These are phyloP conservation scores for Tulasnella sp. DNA, from an alignment of 768 basidiomycete species.

Conservation along the genomic window DNA sequence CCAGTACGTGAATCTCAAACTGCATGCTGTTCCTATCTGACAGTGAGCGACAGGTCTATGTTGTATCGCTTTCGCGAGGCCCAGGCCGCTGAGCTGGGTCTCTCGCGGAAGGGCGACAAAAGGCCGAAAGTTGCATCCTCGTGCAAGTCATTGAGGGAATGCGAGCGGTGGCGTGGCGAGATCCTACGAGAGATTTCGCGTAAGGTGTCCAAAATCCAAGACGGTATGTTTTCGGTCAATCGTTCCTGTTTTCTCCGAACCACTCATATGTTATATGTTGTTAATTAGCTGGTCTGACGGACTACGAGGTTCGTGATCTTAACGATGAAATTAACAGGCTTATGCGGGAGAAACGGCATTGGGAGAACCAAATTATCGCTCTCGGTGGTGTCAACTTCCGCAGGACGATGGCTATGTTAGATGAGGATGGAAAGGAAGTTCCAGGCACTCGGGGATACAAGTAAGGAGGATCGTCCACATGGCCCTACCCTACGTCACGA, in stretches of 20 bases:
- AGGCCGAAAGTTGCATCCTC: slow-evolving; percentile 84
- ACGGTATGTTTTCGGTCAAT: slow-evolving; percentile 41
- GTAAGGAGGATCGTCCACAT: slow-evolving; percentile 33
- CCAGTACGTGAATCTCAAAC: slow-evolving; percentile 34
- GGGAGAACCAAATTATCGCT: slow-evolving; percentile 97
- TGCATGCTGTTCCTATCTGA: slow-evolving; percentile 16
- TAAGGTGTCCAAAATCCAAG: slow-evolving; percentile 97
- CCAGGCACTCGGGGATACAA: slow-evolving; percentile 97
- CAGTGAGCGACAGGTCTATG: slow-evolving; percentile 40
- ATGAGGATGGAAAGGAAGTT: slow-evolving; percentile 91
- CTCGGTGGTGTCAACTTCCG: slow-evolving; percentile 94
- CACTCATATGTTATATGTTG: not conserved
- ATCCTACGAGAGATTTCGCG: slow-evolving; percentile 86
- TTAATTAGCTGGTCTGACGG: slow-evolving; percentile 67
- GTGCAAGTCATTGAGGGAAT: slow-evolving; percentile 84
- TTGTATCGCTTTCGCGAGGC: slow-evolving; percentile 92
- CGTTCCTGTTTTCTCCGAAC: not conserved
- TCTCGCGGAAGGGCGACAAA: slow-evolving; percentile 72
- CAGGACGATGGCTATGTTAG: slow-evolving; percentile 84
- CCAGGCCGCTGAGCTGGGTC: slow-evolving; percentile 88
- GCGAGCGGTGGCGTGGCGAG: slow-evolving; percentile 93
- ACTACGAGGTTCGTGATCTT: slow-evolving; percentile 90
- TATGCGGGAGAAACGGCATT: slow-evolving; percentile 89
- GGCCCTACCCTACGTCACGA: not conserved
- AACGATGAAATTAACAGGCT: slow-evolving; percentile 98